phyloP scores from a whole-genome alignment of 2,329 filamentous ascomycete genomes.

The Thielaviopsis populi region DNA sequence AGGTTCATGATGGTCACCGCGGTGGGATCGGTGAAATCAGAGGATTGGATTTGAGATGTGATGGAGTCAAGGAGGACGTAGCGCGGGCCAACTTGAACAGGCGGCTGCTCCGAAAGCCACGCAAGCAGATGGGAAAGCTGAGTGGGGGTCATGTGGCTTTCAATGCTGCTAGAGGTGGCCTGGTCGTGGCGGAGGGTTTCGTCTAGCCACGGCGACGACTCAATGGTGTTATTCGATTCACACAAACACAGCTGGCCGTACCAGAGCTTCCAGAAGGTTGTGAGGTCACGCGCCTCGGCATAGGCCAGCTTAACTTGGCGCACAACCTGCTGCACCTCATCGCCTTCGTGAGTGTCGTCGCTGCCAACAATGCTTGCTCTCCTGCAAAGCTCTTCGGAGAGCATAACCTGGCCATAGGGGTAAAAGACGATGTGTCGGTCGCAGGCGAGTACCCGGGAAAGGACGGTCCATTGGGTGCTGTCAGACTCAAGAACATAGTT shows the following conservation, averaged over 20 bases:
- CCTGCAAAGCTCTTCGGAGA: conserved; percentile 28
- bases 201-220: conserved; percentile 24
- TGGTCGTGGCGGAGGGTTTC: conserved; percentile 14
- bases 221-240: conserved; percentile 22
- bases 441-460: conserved; percentile 29
- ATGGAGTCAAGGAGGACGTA: conserved; percentile 32
- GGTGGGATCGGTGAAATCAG: conserved; percentile 30
- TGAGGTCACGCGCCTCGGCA: conserved; percentile 29
- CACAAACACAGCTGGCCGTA: conserved; percentile 28
- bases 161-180: conserved; percentile 21
- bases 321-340: conserved; percentile 20
- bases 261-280: conserved; percentile 37
- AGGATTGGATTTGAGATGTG: conserved; percentile 28
- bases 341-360: conserved; percentile 17
- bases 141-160: conserved; percentile 31
- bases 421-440: conserved; percentile 34
- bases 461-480: conserved; percentile 29
- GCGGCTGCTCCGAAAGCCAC: conserved; percentile 28
- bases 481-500: conserved; percentile 27
- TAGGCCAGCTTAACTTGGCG: conserved; percentile 29
- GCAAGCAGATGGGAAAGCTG: conserved; percentile 31
- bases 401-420: conserved; percentile 26
- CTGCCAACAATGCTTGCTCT: conserved; percentile 19
- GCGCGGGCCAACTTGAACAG: conserved; percentile 23
- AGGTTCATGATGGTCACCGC: conserved; percentile 28